These are phyloP conservation scores for Penicillium sp. DNA, from an alignment of 2,329 filamentous ascomycete species.

Conservation along the genomic window DNA sequence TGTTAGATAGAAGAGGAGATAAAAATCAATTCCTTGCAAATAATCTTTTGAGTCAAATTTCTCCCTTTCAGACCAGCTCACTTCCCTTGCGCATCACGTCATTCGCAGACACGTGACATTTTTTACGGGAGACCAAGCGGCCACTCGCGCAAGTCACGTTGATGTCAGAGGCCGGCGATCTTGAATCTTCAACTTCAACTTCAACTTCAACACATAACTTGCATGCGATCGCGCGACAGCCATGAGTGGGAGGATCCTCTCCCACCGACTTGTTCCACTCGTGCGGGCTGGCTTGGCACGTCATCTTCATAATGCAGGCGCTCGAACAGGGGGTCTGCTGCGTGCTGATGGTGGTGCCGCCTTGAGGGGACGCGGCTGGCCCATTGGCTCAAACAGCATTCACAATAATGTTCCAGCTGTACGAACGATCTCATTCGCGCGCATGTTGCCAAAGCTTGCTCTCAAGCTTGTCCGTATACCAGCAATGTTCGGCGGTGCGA, in stretches of 20 bases:
- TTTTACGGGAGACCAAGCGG: slow-evolving; percentile 36
- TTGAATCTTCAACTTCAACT: slow-evolving; percentile 10
- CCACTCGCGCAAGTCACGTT: slow-evolving; percentile 42
- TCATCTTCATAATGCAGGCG: slow-evolving; percentile 63
- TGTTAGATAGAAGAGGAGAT: neutral
- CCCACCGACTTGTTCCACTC: slow-evolving; percentile 70
- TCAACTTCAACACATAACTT: slow-evolving; percentile 24
- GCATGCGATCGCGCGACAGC: slow-evolving; percentile 45
- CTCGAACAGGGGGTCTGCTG: slow-evolving; percentile 70
- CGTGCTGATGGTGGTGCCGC: slow-evolving; percentile 66
- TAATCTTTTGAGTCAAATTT: neutral
- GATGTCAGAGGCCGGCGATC: slow-evolving; percentile 30
- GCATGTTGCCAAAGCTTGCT: slow-evolving; percentile 80
- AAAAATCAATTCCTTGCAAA: neutral
- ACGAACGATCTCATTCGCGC: slow-evolving; percentile 67
- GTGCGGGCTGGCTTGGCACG: slow-evolving; percentile 66
- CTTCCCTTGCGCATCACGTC: slow-evolving; percentile 33
- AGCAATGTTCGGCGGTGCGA: slow-evolving; percentile 86
- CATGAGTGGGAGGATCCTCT: slow-evolving; percentile 76
- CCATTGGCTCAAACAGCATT: slow-evolving; percentile 75
- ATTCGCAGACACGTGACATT: slow-evolving; percentile 36
- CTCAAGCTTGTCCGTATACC: slow-evolving; percentile 86
- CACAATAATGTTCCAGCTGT: slow-evolving; percentile 72
- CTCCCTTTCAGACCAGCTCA: slow-evolving; percentile 17
- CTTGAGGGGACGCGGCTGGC: slow-evolving; percentile 70